Conservation (phyloP, 495 filamentous ascomycete genomes). For the Bathelium albidoporum region DNA sequence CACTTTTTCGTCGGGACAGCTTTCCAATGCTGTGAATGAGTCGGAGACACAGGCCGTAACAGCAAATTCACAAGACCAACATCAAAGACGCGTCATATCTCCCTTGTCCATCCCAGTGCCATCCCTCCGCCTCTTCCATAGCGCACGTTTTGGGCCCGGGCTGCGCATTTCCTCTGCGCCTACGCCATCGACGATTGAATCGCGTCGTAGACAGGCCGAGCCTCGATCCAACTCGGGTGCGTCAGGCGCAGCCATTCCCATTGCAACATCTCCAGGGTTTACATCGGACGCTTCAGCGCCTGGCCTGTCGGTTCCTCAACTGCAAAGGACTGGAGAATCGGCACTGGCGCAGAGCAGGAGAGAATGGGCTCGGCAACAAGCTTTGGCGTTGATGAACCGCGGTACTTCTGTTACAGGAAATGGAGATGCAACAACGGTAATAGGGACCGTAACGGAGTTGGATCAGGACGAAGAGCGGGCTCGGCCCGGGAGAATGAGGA, state of each 20-base stretch:
- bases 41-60: not conserved
- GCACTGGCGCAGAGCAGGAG: slow-evolving; percentile 13
- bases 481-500: slow-evolving; percentile 7
- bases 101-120: not conserved
- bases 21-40: not conserved
- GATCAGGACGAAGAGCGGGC: slow-evolving; percentile 12
- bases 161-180: slow-evolving; percentile 12
- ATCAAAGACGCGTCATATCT: not conserved
- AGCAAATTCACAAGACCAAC: not conserved
- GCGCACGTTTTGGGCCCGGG: not conserved
- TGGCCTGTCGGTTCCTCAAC: slow-evolving; percentile 14
- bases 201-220: not conserved
- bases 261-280: not conserved
- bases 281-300: slow-evolving; percentile 1
- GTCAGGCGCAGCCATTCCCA: not conserved
- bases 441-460: not conserved
- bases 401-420: not conserved
- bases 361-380: slow-evolving; percentile 30
- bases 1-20: not conserved
- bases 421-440: not conserved
- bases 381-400: slow-evolving; percentile 24
- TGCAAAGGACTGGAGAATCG: not conserved
- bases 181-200: not conserved
- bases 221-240: not conserved
- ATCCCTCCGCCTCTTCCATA: not conserved